These are phyloP conservation scores for Coniochaeta sp. DNA, from an alignment of 2,329 filamentous ascomycete genomes.

Conservation along the genomic window DNA sequence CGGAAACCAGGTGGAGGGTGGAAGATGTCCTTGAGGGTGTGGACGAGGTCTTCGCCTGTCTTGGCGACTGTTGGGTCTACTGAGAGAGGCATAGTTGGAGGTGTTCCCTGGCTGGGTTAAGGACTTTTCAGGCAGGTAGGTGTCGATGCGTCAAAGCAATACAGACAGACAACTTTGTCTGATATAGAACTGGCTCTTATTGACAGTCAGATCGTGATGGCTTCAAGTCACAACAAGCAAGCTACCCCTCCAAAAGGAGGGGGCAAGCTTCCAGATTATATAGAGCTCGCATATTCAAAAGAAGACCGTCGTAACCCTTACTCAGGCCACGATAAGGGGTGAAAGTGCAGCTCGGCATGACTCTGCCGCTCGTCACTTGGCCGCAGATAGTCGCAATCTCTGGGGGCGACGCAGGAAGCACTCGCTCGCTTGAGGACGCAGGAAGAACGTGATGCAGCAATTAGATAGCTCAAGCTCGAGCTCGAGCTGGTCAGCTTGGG, in stretches of 20 bases:
- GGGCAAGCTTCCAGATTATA: background rate
- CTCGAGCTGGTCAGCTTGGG: no score
- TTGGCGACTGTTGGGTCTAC: conserved; percentile 28
- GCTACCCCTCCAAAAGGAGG: background rate
- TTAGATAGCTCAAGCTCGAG: background rate
- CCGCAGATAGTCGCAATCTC: background rate
- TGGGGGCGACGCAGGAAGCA: background rate
- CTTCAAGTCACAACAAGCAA: background rate
- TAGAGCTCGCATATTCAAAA: background rate
- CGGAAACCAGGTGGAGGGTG: conserved; percentile 8
- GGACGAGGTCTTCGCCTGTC: conserved; percentile 26
- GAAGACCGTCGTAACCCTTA: background rate
- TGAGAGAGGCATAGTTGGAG: conserved; percentile 35
- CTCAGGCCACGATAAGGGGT: background rate
- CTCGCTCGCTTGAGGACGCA: background rate
- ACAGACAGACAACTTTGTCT: background rate
- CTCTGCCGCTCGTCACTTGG: background rate
- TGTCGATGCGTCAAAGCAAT: no score
- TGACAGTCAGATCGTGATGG: background rate
- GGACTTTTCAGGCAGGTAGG: background rate
- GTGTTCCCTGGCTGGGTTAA: background rate
- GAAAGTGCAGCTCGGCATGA: background rate
- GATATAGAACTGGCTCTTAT: no score
- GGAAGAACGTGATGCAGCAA: background rate
- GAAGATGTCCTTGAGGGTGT: conserved; percentile 27